Evolutionary conservation across 1,284 basidiomycete species (phyloP).

Genomic region (Mycena sp.): DNA sequence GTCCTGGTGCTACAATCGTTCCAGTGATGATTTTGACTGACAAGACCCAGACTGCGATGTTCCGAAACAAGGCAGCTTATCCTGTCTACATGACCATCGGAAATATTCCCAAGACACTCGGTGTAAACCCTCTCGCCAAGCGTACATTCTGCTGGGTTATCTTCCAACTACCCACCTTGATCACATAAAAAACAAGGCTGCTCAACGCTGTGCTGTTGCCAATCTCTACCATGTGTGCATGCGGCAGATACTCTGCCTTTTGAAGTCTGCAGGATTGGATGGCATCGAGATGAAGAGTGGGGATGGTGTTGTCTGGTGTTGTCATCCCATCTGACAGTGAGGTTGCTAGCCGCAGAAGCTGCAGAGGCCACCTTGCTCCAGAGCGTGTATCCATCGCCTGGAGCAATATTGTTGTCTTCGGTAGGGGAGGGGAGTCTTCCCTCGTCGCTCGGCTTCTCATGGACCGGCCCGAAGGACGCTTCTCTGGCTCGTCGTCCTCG

Average conservation of each 20-base stretch:
- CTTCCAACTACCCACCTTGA: constrained; percentile 46
- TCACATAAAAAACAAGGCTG: constrained; percentile 41
- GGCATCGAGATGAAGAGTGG: constrained; percentile 41
- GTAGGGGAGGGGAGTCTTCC: constrained; percentile 15
- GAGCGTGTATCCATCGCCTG: constrained; percentile 52
- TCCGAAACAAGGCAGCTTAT: constrained; percentile 46
- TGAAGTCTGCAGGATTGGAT: constrained; percentile 36
- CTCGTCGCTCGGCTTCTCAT: constrained; percentile 24
- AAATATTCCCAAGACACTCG: constrained; percentile 47
- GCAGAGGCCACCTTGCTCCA: constrained; percentile 53
- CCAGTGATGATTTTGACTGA: constrained; percentile 47
- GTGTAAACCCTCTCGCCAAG: constrained; percentile 43
- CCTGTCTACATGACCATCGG: constrained; percentile 51
- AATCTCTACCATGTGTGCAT: constrained; percentile 51
- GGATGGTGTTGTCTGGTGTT: constrained; percentile 35
- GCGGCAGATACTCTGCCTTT: constrained; percentile 38
- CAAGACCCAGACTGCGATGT: constrained; percentile 41
- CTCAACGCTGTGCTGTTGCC: constrained; percentile 36
- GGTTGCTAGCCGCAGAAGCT: constrained; percentile 32
- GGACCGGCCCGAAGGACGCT: constrained; percentile 15
- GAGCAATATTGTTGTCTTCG: constrained; percentile 8
- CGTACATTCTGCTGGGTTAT: constrained; percentile 50
- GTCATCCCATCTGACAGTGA: constrained; percentile 41
- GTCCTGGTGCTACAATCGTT: constrained; percentile 39
- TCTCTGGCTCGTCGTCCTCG: constrained; percentile 47